Evolutionary conservation across 2,329 filamentous ascomycete genomes (phyloP).

Genomic region (Diaporthe sp.): DNA sequence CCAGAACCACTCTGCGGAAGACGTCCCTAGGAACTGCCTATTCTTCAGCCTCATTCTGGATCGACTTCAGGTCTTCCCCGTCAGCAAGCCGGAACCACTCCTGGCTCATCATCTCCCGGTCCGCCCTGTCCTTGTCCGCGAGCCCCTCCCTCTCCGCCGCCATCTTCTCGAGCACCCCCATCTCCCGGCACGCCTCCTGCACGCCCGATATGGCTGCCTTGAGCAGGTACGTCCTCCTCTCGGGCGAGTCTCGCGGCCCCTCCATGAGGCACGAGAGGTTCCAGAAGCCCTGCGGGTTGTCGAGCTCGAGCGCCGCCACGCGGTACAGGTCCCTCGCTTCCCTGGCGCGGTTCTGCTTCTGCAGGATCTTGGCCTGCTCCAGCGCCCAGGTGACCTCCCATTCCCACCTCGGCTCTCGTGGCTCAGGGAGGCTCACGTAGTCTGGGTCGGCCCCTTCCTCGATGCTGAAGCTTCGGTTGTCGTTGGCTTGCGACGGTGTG

Average conservation of each 20-base stretch:
- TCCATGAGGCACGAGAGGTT: constrained; percentile 47
- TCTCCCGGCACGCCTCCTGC: constrained; percentile 45
- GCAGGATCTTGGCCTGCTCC: constrained; percentile 48
- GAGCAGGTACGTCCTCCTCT: constrained; percentile 46
- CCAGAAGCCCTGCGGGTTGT: constrained; percentile 46
- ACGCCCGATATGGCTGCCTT: constrained; percentile 51
- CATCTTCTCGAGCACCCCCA: constrained; percentile 44
- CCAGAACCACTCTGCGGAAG: neutral
- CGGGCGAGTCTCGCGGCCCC: constrained; percentile 41
- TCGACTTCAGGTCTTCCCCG: constrained; percentile 22
- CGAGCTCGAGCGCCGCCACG: constrained; percentile 50
- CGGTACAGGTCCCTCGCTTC: constrained; percentile 44
- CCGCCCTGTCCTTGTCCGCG: constrained; percentile 36
- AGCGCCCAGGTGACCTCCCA: constrained; percentile 52
- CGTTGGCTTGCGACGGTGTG: neutral
- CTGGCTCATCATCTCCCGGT: constrained; percentile 43
- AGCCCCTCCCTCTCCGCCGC: constrained; percentile 39
- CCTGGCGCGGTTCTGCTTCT: constrained; percentile 37
- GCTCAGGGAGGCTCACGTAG: neutral
- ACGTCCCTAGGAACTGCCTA: neutral
- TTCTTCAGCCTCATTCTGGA: constrained; percentile 26
- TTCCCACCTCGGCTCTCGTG: constrained; percentile 49
- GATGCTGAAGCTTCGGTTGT: constrained; percentile 25
- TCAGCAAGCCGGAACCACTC: constrained; percentile 47
- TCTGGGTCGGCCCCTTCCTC: constrained; percentile 26